Conservation (phyloP, 495 filamentous ascomycete species). For the Aspergillus kassunensis region DNA sequence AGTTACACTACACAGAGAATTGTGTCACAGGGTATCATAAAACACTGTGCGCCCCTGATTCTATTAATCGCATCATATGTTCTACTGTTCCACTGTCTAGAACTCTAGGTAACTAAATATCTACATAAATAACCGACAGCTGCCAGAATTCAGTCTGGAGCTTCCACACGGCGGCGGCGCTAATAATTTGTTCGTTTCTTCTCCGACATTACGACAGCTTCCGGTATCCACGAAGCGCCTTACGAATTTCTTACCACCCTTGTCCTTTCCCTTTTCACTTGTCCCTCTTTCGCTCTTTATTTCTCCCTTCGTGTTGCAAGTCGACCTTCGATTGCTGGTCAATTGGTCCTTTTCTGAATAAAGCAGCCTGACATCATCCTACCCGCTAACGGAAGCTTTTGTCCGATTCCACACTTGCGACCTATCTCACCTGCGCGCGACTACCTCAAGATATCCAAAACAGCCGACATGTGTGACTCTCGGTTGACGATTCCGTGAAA, state of each 20-base stretch:
- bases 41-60: background rate
- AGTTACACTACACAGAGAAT: slow-evolving; percentile 1
- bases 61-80: no score
- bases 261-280: background rate
- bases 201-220: slow-evolving; percentile 6
- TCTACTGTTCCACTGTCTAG: no score
- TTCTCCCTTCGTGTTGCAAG: slow-evolving; percentile 2
- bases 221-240: slow-evolving; percentile 4
- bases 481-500: slow-evolving; percentile 7
- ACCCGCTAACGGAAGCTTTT: slow-evolving; percentile 1
- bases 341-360: background rate
- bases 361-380: background rate
- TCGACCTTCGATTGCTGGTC: slow-evolving; percentile 7
- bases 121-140: background rate
- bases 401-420: background rate
- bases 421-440: background rate
- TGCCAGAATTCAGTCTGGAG: background rate
- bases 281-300: background rate
- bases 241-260: background rate
- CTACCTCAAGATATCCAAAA: background rate
- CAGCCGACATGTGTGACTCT: slow-evolving; percentile 13
- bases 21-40: slow-evolving; percentile 3
- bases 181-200: slow-evolving; percentile 9
- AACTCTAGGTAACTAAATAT: no score
- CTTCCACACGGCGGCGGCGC: slow-evolving; percentile 11